A percentile compares a stretch with the other conserved stretches of the same genome.
Conservation (phyloP, 192 early-diverging fungal genomes). For the Thamnidium elegans region DNA sequence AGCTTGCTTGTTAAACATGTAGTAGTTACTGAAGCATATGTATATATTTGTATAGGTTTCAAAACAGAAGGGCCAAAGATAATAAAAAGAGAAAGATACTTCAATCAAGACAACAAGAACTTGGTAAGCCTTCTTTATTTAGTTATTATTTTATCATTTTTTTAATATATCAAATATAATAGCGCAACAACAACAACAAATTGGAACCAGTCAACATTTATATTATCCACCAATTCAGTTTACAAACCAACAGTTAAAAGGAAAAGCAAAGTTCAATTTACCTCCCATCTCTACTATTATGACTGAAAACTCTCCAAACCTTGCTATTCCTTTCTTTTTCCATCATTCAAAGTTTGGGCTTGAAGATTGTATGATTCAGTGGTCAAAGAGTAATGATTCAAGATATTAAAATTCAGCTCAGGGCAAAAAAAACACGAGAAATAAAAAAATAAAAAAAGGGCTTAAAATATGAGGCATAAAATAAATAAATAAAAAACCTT, state of each 20-base stretch:
- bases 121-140: neutral
- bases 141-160: neutral
- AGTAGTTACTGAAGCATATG: no score
- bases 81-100: conserved; percentile 8
- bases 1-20: neutral
- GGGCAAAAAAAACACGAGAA: no score
- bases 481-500: no score
- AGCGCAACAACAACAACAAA: neutral
- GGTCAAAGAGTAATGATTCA: conserved; percentile 2
- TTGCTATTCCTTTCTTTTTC: conserved; percentile 8
- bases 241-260: neutral
- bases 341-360: conserved; percentile 7
- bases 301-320: neutral
- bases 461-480: no score
- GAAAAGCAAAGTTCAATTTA: neutral
- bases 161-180: no score
- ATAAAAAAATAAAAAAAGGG: no score
- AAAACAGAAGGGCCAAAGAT: conserved; percentile 15
- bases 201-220: neutral
- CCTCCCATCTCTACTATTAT: conserved; percentile 6
- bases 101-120: neutral
- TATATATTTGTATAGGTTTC: conserved; percentile 7
- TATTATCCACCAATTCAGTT: no score
- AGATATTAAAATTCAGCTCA: no score
- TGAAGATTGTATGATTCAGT: neutral